These are phyloP conservation scores for Coprinellus micaceus DNA, from an alignment of 768 basidiomycete species.

Conservation along the genomic window DNA sequence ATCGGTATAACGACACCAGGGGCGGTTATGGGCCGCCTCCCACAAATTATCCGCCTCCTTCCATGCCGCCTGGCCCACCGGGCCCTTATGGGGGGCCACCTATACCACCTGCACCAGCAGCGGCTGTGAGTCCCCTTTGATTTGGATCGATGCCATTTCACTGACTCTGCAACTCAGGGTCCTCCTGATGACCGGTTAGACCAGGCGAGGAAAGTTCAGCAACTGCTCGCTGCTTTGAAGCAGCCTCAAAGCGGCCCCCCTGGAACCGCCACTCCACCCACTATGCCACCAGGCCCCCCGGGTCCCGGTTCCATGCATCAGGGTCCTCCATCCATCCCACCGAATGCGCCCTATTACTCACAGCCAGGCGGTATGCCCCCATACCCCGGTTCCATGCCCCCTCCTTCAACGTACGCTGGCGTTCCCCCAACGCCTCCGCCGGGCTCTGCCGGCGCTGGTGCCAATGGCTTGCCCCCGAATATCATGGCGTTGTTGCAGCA, in stretches of 20 bases:
- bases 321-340: constrained; percentile 34
- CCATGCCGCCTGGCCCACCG: constrained; percentile 15
- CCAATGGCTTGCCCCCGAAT: constrained; percentile 55
- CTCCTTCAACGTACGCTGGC: constrained; percentile 22
- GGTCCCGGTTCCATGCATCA: constrained; percentile 20
- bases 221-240: constrained; percentile 78
- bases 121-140: constrained; percentile 25
- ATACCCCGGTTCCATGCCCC: constrained; percentile 29
- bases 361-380: constrained; percentile 32
- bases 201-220: constrained; percentile 83
- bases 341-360: constrained; percentile 40
- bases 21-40: constrained; percentile 31
- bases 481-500: constrained; percentile 62
- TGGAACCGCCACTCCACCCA: constrained; percentile 31
- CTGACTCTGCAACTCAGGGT: constrained; percentile 28
- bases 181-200: constrained; percentile 74
- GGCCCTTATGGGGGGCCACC: constrained; percentile 9
- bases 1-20: constrained; percentile 42
- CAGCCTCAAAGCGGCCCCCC: constrained; percentile 49
- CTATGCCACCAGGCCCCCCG: constrained; percentile 10
- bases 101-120: constrained; percentile 25
- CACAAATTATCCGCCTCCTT: constrained; percentile 28
- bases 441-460: constrained; percentile 32
- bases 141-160: constrained; percentile 4
- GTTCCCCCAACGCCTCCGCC: constrained; percentile 27